These are phyloP conservation scores for Rhytidhysteron rufulum DNA, from an alignment of 2,329 filamentous ascomycete species.

Conservation along the genomic window DNA sequence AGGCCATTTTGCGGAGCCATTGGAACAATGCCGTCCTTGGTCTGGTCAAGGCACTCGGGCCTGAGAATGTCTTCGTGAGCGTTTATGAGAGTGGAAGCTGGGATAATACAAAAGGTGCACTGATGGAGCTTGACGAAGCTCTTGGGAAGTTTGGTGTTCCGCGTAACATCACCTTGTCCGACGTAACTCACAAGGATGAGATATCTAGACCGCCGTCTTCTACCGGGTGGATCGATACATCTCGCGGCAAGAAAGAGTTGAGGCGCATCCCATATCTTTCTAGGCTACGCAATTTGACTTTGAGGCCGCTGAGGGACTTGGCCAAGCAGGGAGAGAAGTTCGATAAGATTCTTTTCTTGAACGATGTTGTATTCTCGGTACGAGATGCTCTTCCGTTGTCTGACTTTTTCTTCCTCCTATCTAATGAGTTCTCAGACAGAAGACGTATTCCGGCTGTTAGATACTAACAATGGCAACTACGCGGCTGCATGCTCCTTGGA, in stretches of 20 bases:
- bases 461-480: constrained; percentile 57
- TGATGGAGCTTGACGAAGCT: constrained; percentile 54
- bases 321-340: constrained; percentile 48
- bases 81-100: constrained; percentile 67
- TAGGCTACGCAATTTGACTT: constrained; percentile 58
- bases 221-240: constrained; percentile 62
- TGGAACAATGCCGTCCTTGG: constrained; percentile 61
- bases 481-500: constrained; percentile 62
- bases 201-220: constrained; percentile 20
- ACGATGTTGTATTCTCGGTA: constrained; percentile 61
- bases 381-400: constrained; percentile 11
- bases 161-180: constrained; percentile 55
- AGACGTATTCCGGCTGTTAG: constrained; percentile 54
- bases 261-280: constrained; percentile 68
- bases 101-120: constrained; percentile 62
- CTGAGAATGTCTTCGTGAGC: constrained; percentile 64
- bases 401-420: not conserved
- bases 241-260: constrained; percentile 49
- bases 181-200: constrained; percentile 45
- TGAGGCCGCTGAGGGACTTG: constrained; percentile 56
- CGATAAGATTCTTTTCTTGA: constrained; percentile 60
- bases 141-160: constrained; percentile 52
- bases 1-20: constrained; percentile 54
- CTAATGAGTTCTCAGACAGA: constrained; percentile 38
- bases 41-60: constrained; percentile 55